Evolutionary conservation across 2,329 filamentous ascomycete species (phyloP).

Genomic region (Trichoderma koningii): DNA sequence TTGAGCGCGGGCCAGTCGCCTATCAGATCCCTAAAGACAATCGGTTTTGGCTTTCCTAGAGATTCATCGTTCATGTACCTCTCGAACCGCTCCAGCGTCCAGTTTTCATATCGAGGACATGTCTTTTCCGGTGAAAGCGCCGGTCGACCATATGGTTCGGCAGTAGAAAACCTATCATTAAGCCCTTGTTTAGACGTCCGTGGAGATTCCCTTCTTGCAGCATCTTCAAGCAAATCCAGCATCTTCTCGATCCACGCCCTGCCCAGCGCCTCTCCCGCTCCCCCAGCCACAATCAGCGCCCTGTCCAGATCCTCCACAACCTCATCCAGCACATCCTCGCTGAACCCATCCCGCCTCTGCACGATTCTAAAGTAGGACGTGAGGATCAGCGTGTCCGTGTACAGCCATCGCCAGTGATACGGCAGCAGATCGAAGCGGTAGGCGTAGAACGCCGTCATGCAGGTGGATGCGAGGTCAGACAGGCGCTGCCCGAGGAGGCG

Average conservation of each 20-base stretch:
- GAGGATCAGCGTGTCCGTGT: conserved; percentile 69
- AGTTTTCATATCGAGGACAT: conserved; percentile 41
- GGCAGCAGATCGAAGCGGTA: conserved; percentile 69
- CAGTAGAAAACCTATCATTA: conserved; percentile 32
- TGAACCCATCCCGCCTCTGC: neutral
- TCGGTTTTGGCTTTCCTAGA: conserved; percentile 52
- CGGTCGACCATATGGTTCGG: conserved; percentile 38
- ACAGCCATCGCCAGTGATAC: conserved; percentile 68
- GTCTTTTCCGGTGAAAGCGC: conserved; percentile 30
- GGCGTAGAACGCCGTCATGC: conserved; percentile 68
- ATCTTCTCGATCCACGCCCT: conserved; percentile 54
- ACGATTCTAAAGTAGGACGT: conserved; percentile 51
- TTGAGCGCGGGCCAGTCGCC: conserved; percentile 74
- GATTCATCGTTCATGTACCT: conserved; percentile 54
- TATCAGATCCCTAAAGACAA: conserved; percentile 69
- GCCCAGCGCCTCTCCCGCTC: conserved; percentile 54
- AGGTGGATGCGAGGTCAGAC: conserved; percentile 59
- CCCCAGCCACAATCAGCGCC: conserved; percentile 74
- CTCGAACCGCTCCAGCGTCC: conserved; percentile 63
- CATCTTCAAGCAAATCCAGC: conserved; percentile 47
- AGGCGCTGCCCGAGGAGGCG: conserved; percentile 47
- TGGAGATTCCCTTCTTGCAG: neutral
- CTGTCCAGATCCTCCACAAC: conserved; percentile 71
- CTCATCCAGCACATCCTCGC: conserved; percentile 47
- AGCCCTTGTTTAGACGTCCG: conserved; percentile 10